Evolutionary conservation across 306 rosid genomes (phyloP), one percentile per base, ranked within the genome.

Genomic region (Cucurbita argyrosperma): DNA sequence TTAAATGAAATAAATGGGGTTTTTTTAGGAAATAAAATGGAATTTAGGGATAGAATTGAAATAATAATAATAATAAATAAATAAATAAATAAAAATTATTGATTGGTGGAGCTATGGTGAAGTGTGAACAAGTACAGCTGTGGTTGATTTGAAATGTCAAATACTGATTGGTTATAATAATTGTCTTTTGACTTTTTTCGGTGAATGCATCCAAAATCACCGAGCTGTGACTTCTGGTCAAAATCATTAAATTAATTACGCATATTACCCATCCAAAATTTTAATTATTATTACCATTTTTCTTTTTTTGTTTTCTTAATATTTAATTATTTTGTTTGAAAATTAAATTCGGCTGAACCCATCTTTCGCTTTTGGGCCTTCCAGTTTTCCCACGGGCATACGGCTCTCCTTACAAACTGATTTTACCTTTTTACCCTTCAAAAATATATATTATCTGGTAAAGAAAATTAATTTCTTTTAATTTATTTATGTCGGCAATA

Each of bases 41-140:
- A 26, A 26, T 26, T 26, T 26, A 26, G 26, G 26, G 26, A 26
- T 26, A 26, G 26, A 26, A 26, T 26, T 26, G 35, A 30, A 30
- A 30, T 30, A 30, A 30, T 30, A 30, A 30, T 30, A 1, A 26
- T 1, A 26, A 26, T 1, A 30, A 30, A 30, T 23, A 23, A 23
- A 23, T 26, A 26, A 26, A 26, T 26, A 26, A 26, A 26, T 1
- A 3, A 30, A 30, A 30, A 30, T 30, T 30, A 30, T 30, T 30
- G 35, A 30, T 30, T 30, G 35, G 35, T 66, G 72, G 72, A 45
- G 55, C 2, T 66, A 23, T 45, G 19, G 72, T 66, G 1, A 66
- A 66, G 38, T 66, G 72, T 66, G 72, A 66, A 66, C 72, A 66
- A 66, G 72, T 66, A 45, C 39, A 66, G 54, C 54, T 46, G 30